These are phyloP conservation scores for Acorus calamus DNA, from an alignment of 106 monocot species.

Conservation along the genomic window DNA sequence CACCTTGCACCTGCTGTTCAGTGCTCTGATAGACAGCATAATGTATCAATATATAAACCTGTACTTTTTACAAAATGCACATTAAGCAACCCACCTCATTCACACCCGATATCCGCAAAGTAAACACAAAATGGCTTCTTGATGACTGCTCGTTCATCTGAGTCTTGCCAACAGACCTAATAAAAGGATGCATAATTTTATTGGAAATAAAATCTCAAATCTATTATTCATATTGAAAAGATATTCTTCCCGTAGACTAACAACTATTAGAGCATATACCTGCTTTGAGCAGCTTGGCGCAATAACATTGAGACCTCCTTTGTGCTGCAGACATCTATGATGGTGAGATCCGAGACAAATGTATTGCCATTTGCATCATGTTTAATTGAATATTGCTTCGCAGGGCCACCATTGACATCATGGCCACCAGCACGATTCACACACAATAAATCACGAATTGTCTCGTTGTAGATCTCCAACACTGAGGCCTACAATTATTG, in stretches of 20 bases:
- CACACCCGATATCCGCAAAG: slow-evolving; percentile 61
- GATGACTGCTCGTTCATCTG: slow-evolving; percentile 96
- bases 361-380: slow-evolving; percentile 77
- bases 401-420: slow-evolving; percentile 20
- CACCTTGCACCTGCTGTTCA: slow-evolving; percentile 85
- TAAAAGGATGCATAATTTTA: too few relatives aligned
- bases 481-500: slow-evolving; percentile 52
- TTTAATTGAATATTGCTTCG: slow-evolving; percentile 67
- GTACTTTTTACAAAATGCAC: too few relatives aligned
- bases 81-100: slow-evolving; percentile 48
- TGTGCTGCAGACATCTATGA: slow-evolving; percentile 76
- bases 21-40: slow-evolving; percentile 31
- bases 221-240: too few relatives aligned
- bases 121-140: slow-evolving; percentile 91
- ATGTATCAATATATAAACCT: too few relatives aligned
- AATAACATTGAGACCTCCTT: slow-evolving; percentile 65
- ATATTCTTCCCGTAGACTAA: too few relatives aligned
- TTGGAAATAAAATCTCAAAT: too few relatives aligned
- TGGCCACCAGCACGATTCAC: slow-evolving; percentile 12
- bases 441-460: slow-evolving; percentile 65
- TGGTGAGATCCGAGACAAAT: slow-evolving; percentile 63
- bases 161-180: slow-evolving; percentile 82
- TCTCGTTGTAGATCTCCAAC: slow-evolving; percentile 95
- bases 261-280: slow-evolving; percentile 20
- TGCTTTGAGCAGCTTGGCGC: slow-evolving; percentile 68